Evolutionary conservation across 108 stramenopile genomes (phyloP), one percentile per base, ranked within the genome.

Genomic region (Skeletonema costatum): DNA sequence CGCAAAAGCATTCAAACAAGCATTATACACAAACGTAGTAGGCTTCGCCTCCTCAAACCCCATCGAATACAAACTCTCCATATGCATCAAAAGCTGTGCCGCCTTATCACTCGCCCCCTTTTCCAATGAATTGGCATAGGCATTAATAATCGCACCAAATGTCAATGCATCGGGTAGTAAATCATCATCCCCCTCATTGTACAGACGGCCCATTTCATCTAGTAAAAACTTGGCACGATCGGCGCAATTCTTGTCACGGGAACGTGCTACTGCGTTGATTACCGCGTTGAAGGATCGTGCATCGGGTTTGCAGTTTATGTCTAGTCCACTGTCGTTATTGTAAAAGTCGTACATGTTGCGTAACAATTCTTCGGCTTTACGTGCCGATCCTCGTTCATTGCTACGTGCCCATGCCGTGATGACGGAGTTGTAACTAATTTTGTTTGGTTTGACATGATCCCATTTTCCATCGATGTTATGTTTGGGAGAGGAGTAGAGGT

Each of bases 381-480:
- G 60, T 3, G 64, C 76, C 2, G 83, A 80, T 0, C 66, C 53
- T 2, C 58, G 33, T 11, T 84, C 78, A 13, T 41, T 70, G 42
- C 71, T 73, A 19, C 78, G 78, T 1, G 87, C 85, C 72, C 80
- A 85, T 33, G 85, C 88, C 16, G 62, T 73, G 29, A 89, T 78
- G 42, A 87, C 91, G 6, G 84, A 80, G 63, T 89, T 88, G 66
- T 86, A 93, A 50, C 75, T 85, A 38, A 86, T 72, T 64, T 81
- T 87, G 62, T 93, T 87, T 0, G 92, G 92, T 59, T 83, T 68
- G 31, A 93, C 83, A 35, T 84, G 69, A 9, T 56, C 58, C 79
- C 83, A 83, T 17, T 68, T 63, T 0, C 25, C 53, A 0, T 29
- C 9, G 0, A 4, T 8, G n/a, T 56, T 56, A 10, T 6, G 29